Evolutionary conservation across 768 basidiomycete genomes (phyloP).

Genomic region (Amanita rubescens): DNA sequence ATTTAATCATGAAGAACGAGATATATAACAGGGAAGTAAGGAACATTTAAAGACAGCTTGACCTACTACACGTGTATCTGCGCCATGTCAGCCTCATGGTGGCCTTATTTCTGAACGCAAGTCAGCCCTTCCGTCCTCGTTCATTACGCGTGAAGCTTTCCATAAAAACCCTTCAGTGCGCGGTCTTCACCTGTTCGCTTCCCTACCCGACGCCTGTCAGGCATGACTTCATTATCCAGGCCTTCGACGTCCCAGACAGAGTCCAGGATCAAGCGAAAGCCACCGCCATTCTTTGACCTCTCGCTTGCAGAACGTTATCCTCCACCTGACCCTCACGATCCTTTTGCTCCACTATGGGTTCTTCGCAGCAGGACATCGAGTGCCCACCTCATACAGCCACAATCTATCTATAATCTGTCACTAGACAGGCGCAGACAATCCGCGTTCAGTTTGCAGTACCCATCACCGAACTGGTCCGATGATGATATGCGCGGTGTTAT

Average conservation of each 20-base stretch:
- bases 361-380: slow-evolving; percentile 53
- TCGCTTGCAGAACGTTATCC: slow-evolving; percentile 45
- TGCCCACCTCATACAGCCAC: slow-evolving; percentile 22
- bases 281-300: slow-evolving; percentile 44
- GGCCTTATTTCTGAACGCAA: slow-evolving; percentile 5
- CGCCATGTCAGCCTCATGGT: slow-evolving; percentile 7
- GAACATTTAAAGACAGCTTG: background rate
- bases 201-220: background rate
- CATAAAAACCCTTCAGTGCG: slow-evolving; percentile 1
- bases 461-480: background rate
- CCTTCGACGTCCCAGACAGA: slow-evolving; percentile 6
- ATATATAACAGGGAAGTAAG: background rate
- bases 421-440: slow-evolving; percentile 7
- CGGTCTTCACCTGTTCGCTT: background rate
- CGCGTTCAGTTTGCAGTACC: slow-evolving; percentile 5
- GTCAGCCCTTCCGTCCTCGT: slow-evolving; percentile 4
- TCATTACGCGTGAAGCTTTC: slow-evolving; percentile 4
- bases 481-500: slow-evolving; percentile 4
- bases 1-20: background rate
- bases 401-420: slow-evolving; percentile 11
- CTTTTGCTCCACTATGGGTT: slow-evolving; percentile 62
- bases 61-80: slow-evolving; percentile 8
- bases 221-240: slow-evolving; percentile 5
- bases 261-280: slow-evolving; percentile 42
- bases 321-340: slow-evolving; percentile 58